A percentile compares a stretch with the other conserved stretches of the same genome.
These are phyloP conservation scores for Aspergillus bombycis DNA, from an alignment of 2,329 filamentous ascomycete genomes.

Conservation along the genomic window DNA sequence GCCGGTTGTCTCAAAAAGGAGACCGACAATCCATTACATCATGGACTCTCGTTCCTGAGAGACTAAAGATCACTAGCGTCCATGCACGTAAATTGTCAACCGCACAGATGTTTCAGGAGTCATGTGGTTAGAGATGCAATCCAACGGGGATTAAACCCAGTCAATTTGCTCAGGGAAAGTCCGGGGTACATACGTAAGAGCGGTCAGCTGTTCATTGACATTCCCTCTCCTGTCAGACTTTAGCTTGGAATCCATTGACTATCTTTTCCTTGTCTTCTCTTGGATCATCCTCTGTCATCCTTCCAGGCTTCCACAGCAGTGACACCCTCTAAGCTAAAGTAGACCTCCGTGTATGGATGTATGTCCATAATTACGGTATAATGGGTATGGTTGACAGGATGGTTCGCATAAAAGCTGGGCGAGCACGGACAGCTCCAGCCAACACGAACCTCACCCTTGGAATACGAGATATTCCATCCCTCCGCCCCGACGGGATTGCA, in stretches of 20 bases:
- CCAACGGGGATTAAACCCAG: slow-evolving; percentile 3
- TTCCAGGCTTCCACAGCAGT: background rate
- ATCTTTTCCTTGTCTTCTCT: background rate
- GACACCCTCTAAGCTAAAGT: too few relatives aligned
- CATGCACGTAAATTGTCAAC: slow-evolving; percentile 11
- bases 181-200: slow-evolving; percentile 9
- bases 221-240: background rate
- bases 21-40: slow-evolving; percentile 12
- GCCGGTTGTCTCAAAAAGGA: slow-evolving; percentile 1
- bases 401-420: background rate
- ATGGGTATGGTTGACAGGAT: background rate
- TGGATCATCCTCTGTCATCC: too few relatives aligned
- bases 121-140: slow-evolving; percentile 3
- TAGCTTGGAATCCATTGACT: background rate
- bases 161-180: slow-evolving; percentile 3
- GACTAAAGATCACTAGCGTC: background rate
- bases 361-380: too few relatives aligned
- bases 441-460: background rate
- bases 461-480: background rate
- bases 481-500: background rate
- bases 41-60: slow-evolving; percentile 2
- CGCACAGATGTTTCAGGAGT: slow-evolving; percentile 17
- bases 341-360: too few relatives aligned
- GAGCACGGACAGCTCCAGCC: background rate
- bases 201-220: background rate